Evolutionary conservation across 1,284 basidiomycete species (phyloP).

Genomic region (Papiliotrema flavescens): DNA sequence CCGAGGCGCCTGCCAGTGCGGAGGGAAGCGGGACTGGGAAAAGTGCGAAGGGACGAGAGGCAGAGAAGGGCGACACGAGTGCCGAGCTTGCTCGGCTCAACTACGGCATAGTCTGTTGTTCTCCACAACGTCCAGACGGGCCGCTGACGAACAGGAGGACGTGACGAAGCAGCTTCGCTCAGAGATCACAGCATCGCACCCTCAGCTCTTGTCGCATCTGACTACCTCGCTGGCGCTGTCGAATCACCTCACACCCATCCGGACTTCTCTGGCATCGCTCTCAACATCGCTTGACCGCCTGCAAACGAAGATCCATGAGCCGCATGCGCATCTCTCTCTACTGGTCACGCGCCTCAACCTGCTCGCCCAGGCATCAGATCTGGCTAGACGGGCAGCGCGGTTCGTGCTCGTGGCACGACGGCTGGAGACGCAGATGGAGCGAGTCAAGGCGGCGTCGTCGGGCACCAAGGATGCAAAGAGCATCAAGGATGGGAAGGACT

Average conservation of each 20-base stretch:
- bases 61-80: constrained; percentile 72
- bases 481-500: not conserved
- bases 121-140: too few relatives aligned
- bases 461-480: constrained; percentile 24
- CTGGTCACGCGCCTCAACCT: constrained; percentile 70
- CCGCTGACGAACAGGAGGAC: constrained; percentile 58
- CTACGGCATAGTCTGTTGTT: constrained; percentile 58
- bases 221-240: constrained; percentile 65
- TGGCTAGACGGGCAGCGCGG: constrained; percentile 73
- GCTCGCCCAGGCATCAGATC: constrained; percentile 73
- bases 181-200: constrained; percentile 50
- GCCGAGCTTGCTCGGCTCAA: constrained; percentile 78
- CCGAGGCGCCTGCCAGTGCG: constrained; percentile 45
- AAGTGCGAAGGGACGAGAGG: constrained; percentile 5
- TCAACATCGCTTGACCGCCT: constrained; percentile 56
- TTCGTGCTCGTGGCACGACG: constrained; percentile 76
- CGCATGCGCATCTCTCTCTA: constrained; percentile 67
- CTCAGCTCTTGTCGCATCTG: constrained; percentile 49
- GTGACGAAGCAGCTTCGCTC: constrained; percentile 79
- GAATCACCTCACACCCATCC: constrained; percentile 44
- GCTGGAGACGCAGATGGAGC: constrained; percentile 72
- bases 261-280: constrained; percentile 35
- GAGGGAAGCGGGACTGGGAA: constrained; percentile 7
- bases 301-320: constrained; percentile 74
- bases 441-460: constrained; percentile 49